These are phyloP conservation scores for Fusarium subtropicale DNA, from an alignment of 2,329 filamentous ascomycete species.

Conservation along the genomic window DNA sequence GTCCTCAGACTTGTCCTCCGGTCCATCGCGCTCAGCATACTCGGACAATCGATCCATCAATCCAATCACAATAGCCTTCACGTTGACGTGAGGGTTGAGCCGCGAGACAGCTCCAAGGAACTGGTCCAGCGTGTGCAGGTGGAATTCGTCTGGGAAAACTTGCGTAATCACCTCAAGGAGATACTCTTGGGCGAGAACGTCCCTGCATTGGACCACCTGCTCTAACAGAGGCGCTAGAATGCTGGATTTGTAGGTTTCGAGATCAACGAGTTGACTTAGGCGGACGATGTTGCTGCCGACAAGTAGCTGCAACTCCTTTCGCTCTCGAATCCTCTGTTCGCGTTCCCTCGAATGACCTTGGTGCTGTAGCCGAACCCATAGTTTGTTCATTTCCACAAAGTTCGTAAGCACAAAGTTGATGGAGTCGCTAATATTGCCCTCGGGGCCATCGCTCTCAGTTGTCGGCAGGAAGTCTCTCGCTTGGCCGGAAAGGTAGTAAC, in stretches of 20 bases:
- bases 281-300: conserved; percentile 97
- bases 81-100: conserved; percentile 94
- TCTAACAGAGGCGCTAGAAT: conserved; percentile 92
- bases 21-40: conserved; percentile 90
- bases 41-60: conserved; percentile 96
- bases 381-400: conserved; percentile 99
- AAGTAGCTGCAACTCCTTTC: conserved; percentile 93
- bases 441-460: conserved; percentile 86
- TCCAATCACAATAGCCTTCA: conserved; percentile 97
- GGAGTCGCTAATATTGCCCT: conserved; percentile 95
- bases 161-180: conserved; percentile 98
- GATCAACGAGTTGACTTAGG: conserved; percentile 92
- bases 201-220: conserved; percentile 97
- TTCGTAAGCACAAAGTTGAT: conserved; percentile 99
- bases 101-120: conserved; percentile 93
- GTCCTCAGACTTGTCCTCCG: conserved; percentile 73
- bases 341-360: conserved; percentile 96
- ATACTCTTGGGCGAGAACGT: conserved; percentile 97
- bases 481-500: conserved; percentile 96
- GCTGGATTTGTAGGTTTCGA: conserved; percentile 91
- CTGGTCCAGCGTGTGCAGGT: conserved; percentile 95
- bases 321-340: conserved; percentile 91
- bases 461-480: conserved; percentile 88
- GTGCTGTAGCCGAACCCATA: conserved; percentile 97
- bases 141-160: conserved; percentile 98